Evolutionary conservation across 768 basidiomycete genomes (phyloP).

Genomic region (Leccinum disarticulatum): DNA sequence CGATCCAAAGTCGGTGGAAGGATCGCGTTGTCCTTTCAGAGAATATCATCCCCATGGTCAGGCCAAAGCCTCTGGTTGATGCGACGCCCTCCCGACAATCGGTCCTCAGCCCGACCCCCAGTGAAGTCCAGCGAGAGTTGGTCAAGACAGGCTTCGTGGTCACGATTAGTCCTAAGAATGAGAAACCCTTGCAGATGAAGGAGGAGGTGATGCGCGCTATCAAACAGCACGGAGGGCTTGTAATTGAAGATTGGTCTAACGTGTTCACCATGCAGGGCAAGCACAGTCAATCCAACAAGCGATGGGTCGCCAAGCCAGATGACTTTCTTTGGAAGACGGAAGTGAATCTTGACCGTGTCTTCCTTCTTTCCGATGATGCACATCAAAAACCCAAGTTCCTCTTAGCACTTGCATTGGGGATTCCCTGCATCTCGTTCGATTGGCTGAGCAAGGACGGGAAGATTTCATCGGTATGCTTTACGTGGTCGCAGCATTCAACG

Average conservation of each 20-base stretch:
- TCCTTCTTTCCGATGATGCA: conserved; percentile 64
- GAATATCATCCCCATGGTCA: conserved; percentile 42
- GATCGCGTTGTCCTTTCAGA: conserved; percentile 48
- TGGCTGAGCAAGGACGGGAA: conserved; percentile 43
- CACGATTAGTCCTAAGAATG: conserved; percentile 44
- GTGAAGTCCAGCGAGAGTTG: conserved; percentile 39
- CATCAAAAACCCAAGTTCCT: conserved; percentile 79
- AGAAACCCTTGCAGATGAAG: conserved; percentile 41
- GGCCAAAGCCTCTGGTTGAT: conserved; percentile 34
- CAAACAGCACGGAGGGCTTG: conserved; percentile 49
- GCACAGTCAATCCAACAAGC: conserved; percentile 40
- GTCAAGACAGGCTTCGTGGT: conserved; percentile 58
- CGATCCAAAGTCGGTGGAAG: conserved; percentile 51
- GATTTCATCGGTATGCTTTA: conserved; percentile 30
- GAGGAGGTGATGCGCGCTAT: conserved; percentile 44
- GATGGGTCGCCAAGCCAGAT: conserved; percentile 51
- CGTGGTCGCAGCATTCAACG: neutral
- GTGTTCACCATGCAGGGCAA: conserved; percentile 58
- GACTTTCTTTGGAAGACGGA: conserved; percentile 47
- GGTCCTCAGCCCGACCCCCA: conserved; percentile 36
- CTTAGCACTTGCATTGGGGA: conserved; percentile 78
- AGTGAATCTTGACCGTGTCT: conserved; percentile 46
- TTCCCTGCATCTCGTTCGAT: conserved; percentile 69
- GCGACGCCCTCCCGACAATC: conserved; percentile 53
- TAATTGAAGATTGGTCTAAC: conserved; percentile 62